phyloP scores from a whole-genome alignment of 1,284 basidiomycete species.

The Trichosporon asahii region DNA sequence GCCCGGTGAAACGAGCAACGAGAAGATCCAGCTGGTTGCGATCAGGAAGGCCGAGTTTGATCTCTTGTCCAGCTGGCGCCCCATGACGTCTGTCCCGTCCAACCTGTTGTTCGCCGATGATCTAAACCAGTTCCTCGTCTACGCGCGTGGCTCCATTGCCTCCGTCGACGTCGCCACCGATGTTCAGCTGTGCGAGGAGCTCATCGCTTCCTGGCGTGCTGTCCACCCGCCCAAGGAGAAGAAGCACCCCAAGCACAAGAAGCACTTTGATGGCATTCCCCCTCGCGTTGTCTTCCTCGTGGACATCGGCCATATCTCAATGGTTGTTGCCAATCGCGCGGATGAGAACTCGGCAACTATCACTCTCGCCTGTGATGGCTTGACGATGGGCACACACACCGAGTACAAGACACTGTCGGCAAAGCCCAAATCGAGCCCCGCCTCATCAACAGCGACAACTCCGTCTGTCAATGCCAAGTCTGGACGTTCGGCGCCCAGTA shows the following conservation, averaged over 20 bases:
- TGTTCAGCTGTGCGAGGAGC: constrained; percentile 37
- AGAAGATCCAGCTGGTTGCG: constrained; percentile 36
- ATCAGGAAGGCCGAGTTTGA: constrained; percentile 38
- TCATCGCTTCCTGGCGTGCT: constrained; percentile 27
- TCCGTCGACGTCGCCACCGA: constrained; percentile 42
- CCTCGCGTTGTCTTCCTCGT: constrained; percentile 39
- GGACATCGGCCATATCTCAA: constrained; percentile 37
- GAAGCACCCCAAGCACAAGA: background rate
- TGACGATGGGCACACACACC: constrained; percentile 23
- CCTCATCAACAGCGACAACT: background rate
- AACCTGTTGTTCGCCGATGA: constrained; percentile 43
- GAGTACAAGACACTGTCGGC: background rate
- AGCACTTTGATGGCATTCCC: background rate
- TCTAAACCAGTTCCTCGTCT: constrained; percentile 40
- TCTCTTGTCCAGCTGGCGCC: constrained; percentile 43
- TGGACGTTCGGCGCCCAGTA: background rate
- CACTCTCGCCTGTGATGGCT: constrained; percentile 34
- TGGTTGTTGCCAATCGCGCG: constrained; percentile 33
- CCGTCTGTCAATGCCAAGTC: background rate
- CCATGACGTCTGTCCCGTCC: constrained; percentile 36
- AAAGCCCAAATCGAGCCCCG: background rate
- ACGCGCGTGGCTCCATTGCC: constrained; percentile 30
- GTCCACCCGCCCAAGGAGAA: constrained; percentile 18
- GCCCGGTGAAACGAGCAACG: constrained; percentile 30
- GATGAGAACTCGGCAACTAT: constrained; percentile 37